Evolutionary conservation across 2,329 filamentous ascomycete genomes (phyloP).

Genomic region (Alternaria novae-zelandiae): DNA sequence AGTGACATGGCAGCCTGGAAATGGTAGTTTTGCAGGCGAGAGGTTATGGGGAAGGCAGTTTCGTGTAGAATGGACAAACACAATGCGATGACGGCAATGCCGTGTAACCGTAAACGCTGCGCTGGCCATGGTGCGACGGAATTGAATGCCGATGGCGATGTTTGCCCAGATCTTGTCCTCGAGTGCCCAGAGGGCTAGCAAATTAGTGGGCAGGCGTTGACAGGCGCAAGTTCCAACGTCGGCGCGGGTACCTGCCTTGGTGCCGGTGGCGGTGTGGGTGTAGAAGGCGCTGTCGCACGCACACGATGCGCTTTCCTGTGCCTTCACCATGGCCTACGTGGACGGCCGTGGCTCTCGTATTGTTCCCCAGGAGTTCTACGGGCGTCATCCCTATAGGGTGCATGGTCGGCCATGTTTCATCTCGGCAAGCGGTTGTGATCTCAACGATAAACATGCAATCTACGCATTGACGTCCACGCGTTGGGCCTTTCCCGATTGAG

Average conservation of each 20-base stretch:
- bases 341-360: neutral
- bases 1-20: conserved; percentile 22
- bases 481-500: conserved; percentile 9
- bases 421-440: neutral
- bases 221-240: neutral
- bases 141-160: neutral
- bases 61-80: conserved; percentile 3
- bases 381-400: neutral
- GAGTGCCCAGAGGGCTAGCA: neutral
- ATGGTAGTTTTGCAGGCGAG: conserved; percentile 13
- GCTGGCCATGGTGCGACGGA: neutral
- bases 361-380: neutral
- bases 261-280: neutral
- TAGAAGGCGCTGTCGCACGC: neutral
- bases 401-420: neutral
- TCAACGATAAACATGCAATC: conserved; percentile 12
- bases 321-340: neutral
- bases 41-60: conserved; percentile 16
- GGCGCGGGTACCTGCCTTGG: conserved; percentile 11
- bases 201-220: neutral
- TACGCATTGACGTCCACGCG: conserved; percentile 12
- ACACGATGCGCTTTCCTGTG: no score
- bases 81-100: neutral
- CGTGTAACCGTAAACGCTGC: neutral
- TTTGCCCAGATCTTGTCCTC: neutral